Evolutionary conservation across 2,329 filamentous ascomycete genomes (phyloP).

Genomic region (Chaetomium sp.): DNA sequence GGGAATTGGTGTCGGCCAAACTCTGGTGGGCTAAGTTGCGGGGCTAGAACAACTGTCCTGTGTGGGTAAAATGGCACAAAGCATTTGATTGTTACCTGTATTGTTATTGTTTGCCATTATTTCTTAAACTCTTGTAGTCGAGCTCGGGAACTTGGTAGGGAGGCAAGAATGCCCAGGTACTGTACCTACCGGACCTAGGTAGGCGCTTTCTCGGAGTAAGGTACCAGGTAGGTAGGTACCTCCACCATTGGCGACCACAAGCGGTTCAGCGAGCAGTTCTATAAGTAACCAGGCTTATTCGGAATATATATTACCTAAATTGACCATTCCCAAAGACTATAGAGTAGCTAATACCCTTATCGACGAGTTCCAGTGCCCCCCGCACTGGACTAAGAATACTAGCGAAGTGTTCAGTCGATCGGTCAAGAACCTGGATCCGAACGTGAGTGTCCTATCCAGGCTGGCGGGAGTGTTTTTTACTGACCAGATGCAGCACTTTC

Average conservation of each 20-base stretch:
- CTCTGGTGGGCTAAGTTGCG: no score
- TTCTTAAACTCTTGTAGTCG: no score
- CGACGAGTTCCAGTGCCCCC: conserved; percentile 53
- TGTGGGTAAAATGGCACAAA: no score
- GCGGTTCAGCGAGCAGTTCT: conserved; percentile 55
- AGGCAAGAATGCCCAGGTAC: no score
- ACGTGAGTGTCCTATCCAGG: conserved; percentile 37
- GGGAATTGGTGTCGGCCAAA: no score
- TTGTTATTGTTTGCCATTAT: no score
- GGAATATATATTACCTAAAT: neutral
- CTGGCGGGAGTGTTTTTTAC: neutral
- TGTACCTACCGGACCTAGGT: no score
- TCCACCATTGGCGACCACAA: conserved; percentile 48
- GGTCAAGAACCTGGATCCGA: conserved; percentile 51
- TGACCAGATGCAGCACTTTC: conserved; percentile 42
- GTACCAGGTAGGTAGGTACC: no score
- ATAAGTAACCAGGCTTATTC: conserved; percentile 40
- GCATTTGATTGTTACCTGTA: no score
- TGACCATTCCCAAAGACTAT: conserved; percentile 39
- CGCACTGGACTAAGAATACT: conserved; percentile 59
- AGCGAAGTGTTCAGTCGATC: conserved; percentile 49
- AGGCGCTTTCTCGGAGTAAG: no score
- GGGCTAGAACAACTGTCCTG: no score
- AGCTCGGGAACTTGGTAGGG: no score
- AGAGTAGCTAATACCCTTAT: conserved; percentile 51